Evolutionary conservation across 2,329 filamentous ascomycete genomes (phyloP).

Genomic region (Aspergillus eucalypticola): DNA sequence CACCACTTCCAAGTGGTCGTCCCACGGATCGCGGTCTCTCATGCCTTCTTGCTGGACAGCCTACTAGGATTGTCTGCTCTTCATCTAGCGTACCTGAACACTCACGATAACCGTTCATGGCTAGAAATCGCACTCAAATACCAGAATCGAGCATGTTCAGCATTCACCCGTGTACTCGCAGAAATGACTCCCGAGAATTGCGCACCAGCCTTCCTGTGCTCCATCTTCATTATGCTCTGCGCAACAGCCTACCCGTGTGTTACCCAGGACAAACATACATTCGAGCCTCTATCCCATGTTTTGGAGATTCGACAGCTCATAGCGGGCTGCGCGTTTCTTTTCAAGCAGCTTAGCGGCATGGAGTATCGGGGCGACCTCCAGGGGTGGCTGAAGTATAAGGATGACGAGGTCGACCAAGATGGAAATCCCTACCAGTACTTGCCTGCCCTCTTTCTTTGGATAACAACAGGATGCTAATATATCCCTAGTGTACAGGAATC

Average conservation of each 20-base stretch:
- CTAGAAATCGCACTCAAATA: conserved; percentile 39
- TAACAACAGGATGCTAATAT: not conserved
- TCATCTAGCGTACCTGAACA: conserved; percentile 44
- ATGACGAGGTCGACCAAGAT: conserved; percentile 13
- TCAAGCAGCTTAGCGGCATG: conserved; percentile 25
- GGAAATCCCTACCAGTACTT: conserved; percentile 13
- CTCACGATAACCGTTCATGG: conserved; percentile 33
- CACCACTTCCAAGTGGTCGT: conserved; percentile 38
- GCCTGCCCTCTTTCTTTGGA: not conserved
- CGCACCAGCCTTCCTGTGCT: conserved; percentile 44
- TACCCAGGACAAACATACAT: conserved; percentile 24
- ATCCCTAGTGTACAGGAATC: conserved; percentile 11
- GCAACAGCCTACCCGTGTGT: conserved; percentile 35
- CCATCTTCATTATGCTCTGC: conserved; percentile 43
- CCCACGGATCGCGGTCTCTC: conserved; percentile 42
- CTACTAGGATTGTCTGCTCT: conserved; percentile 48
- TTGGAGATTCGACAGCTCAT: conserved; percentile 33
- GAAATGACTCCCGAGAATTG: conserved; percentile 44
- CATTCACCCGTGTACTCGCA: conserved; percentile 35
- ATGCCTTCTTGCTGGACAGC: conserved; percentile 48
- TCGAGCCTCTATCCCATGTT: conserved; percentile 30
- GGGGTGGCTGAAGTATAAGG: conserved; percentile 28
- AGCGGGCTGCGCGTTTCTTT: conserved; percentile 33
- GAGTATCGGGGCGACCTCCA: conserved; percentile 26
- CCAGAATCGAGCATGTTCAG: conserved; percentile 38